phyloP scores from a whole-genome alignment of 805 yeast species.

The Jamesozyma gamospora region DNA sequence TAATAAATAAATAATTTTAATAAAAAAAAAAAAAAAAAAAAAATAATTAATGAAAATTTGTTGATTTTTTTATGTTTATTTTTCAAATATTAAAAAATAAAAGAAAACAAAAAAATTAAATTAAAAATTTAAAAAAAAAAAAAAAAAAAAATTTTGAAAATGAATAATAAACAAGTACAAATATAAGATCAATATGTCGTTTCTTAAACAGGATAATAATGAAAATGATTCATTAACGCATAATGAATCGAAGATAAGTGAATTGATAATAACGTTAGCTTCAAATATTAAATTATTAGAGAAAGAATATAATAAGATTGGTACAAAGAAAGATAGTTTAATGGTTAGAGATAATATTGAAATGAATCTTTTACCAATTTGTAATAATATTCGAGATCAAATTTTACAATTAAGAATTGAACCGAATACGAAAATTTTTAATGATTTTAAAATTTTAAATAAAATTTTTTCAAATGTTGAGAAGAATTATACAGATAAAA shows the following conservation, averaged over 20 bases:
- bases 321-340: conserved; percentile 29
- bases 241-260: not conserved
- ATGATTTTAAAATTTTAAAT: conserved; percentile 47
- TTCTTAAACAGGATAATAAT: conserved; percentile 6
- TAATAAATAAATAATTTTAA: no score
- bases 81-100: no score
- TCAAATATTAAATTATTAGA: conserved; percentile 9
- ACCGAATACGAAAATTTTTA: conserved; percentile 33
- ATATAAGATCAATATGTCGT: conserved; percentile 13
- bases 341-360: conserved; percentile 27
- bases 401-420: conserved; percentile 5
- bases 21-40: not conserved
- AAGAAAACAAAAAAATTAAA: not conserved
- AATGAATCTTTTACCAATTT: conserved; percentile 15
- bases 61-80: no score
- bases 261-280: conserved; percentile 10
- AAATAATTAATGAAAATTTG: no score
- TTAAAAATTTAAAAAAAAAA: not conserved
- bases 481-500: conserved; percentile 41
- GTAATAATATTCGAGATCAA: conserved; percentile 13
- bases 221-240: not conserved
- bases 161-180: not conserved
- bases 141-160: not conserved
- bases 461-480: conserved; percentile 35
- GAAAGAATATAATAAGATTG: conserved; percentile 11